phyloP scores from a whole-genome alignment of 129 eudicot species.

The Artemisia annua region DNA sequence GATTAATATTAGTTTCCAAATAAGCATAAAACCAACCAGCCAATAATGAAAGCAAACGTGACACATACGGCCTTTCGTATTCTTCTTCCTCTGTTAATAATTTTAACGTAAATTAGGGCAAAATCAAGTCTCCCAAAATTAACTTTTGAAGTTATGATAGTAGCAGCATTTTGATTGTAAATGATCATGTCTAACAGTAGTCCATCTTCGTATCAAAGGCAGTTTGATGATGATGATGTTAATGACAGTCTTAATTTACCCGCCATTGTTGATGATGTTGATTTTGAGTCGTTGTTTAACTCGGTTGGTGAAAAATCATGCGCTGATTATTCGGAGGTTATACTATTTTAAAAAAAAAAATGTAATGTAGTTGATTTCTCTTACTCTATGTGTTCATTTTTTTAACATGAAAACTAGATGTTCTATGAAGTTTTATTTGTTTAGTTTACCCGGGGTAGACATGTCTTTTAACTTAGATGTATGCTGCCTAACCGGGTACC shows the following conservation, averaged over 20 bases:
- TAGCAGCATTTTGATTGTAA: conserved; percentile 5
- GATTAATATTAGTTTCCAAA: too few relatives aligned
- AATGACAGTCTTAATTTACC: conserved; percentile 12
- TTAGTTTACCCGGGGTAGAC: too few relatives aligned
- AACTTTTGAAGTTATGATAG: background rate
- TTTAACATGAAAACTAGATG: background rate
- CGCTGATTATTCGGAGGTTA: conserved; percentile 17
- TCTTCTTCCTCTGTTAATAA: too few relatives aligned
- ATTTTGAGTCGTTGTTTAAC: conserved; percentile 19
- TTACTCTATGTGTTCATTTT: background rate
- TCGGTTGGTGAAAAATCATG: conserved; percentile 24
- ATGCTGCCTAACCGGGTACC: too few relatives aligned
- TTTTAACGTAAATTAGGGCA: conserved; percentile 24
- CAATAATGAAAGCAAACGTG: too few relatives aligned
- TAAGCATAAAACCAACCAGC: too few relatives aligned
- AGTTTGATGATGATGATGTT: conserved; percentile 22
- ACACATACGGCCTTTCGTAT: too few relatives aligned
- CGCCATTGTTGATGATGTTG: conserved; percentile 16
- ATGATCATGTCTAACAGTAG: conserved; percentile 32
- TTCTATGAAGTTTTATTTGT: too few relatives aligned
- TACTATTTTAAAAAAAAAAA: too few relatives aligned
- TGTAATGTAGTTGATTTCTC: conserved; percentile 12
- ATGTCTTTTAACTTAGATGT: too few relatives aligned
- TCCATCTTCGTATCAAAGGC: conserved; percentile 6
- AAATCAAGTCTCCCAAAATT: too few relatives aligned